Evolutionary conservation across 345 rosid species (phyloP), one percentile per base, ranked within the genome.

Genomic region (Lagerstroemia speciosa): DNA sequence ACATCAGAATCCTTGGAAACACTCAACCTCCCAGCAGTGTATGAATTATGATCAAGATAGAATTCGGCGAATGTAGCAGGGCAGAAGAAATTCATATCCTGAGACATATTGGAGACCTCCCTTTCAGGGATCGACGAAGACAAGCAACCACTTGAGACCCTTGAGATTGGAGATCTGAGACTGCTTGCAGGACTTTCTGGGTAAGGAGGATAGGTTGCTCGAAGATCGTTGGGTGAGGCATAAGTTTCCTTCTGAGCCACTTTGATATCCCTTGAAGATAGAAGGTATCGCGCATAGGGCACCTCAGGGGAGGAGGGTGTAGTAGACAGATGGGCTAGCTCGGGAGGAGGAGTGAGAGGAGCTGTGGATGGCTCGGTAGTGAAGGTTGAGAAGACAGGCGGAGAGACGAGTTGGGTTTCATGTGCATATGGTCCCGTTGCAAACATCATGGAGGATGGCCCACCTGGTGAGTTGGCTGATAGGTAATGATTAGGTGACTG

Each of bases 111-210:
- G 61, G 89, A 71, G 71, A 81, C 78, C 69, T 87, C 91, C 72
- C 89, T 78, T 38, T 85, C 96, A 11, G 85, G 86, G 82, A 85
- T 90, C 17, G 94, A 85, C 22, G 93, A 82, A 15, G 93, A 89
- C 60, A 84, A 78, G 63, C 86, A 76, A 67, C 84, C 93, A 34
- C 82, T 86, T 0, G 94, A 83, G 34, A 81, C 61, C 72, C 86
- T 81, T 26, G 93, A 88, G 73, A 84, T 74, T 1, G 97, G 98
- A 73, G 98, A 89, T 72, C 78, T 79, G 63, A 85, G 88, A 73
- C 89, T 74, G 72, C 93, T 89, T 19, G 97, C 88, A 69, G 98
- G 97, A 82, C 96, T 89, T 63, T 86, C 97, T 11, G 97, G 94
- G 69, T 87, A 87, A 68, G 83, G 86, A 38, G 94, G 80, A 74